phyloP scores from a whole-genome alignment of 768 basidiomycete genomes.

The Tulasnella sp. region DNA sequence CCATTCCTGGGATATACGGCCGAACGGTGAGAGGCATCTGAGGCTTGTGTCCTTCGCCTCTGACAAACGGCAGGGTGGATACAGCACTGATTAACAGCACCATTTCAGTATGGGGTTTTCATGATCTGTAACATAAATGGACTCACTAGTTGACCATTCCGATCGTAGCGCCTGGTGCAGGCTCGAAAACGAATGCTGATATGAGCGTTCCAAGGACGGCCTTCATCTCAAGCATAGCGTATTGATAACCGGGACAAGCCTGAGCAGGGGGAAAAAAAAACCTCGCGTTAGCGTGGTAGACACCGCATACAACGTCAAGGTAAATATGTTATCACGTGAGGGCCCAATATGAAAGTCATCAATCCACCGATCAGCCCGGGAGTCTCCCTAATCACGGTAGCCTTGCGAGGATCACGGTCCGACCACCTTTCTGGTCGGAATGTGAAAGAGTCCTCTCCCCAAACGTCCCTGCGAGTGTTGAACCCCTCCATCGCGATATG shows the following conservation, averaged over 20 bases:
- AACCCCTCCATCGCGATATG: conserved; percentile 74
- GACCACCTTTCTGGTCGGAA: conserved; percentile 64
- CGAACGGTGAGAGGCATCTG: too few relatives aligned
- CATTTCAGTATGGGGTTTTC: too few relatives aligned
- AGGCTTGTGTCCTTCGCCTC: too few relatives aligned
- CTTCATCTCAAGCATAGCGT: conserved; percentile 36
- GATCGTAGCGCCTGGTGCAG: not conserved
- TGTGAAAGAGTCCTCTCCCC: conserved; percentile 13
- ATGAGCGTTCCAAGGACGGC: conserved; percentile 60
- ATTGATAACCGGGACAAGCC: conserved; percentile 13
- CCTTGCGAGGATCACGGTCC: conserved; percentile 44
- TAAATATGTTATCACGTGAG: conserved; percentile 43
- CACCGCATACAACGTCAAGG: too few relatives aligned
- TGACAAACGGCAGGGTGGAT: too few relatives aligned
- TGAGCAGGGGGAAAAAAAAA: not conserved
- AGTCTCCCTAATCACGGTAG: conserved; percentile 35
- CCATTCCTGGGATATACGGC: too few relatives aligned
- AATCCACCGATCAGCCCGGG: conserved; percentile 37
- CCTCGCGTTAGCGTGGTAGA: too few relatives aligned
- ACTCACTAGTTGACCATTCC: conserved; percentile 6
- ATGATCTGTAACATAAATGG: too few relatives aligned
- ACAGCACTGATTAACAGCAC: too few relatives aligned
- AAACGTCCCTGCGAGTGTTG: conserved; percentile 52
- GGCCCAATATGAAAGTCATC: conserved; percentile 70
- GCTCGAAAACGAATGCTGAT: conserved; percentile 49